Conservation (phyloP, 352 stramenopile genomes). For the Phytophthora pluvialis region DNA sequence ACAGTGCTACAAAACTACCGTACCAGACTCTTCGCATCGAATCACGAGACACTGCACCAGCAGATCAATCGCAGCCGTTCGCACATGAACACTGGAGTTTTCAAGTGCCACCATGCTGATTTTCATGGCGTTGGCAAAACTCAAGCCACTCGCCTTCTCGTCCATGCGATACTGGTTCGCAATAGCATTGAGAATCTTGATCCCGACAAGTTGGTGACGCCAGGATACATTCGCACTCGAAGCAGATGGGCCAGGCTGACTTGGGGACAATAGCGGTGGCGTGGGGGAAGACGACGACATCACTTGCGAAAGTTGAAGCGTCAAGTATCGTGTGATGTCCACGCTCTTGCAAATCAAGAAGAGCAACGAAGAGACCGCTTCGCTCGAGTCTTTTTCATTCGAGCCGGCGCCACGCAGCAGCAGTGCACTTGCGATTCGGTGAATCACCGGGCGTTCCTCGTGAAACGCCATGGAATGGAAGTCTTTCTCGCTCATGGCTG, state of each 20-base stretch:
- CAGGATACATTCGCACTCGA: slow-evolving; percentile 47
- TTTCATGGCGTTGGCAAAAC: slow-evolving; percentile 65
- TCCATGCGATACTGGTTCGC: slow-evolving; percentile 81
- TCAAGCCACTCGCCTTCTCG: slow-evolving; percentile 55
- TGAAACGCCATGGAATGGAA: slow-evolving; percentile 76
- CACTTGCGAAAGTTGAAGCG: slow-evolving; percentile 54
- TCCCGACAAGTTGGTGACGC: slow-evolving; percentile 74
- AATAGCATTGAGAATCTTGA: slow-evolving; percentile 83
- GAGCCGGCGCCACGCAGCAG: slow-evolving; percentile 60
- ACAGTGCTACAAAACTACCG: not conserved
- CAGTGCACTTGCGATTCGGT: slow-evolving; percentile 52
- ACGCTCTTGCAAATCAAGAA: slow-evolving; percentile 86
- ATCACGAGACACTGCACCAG: slow-evolving; percentile 78
- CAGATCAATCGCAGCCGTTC: slow-evolving; percentile 71
- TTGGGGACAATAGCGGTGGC: not conserved
- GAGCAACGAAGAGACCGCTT: slow-evolving; percentile 73
- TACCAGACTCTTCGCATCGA: slow-evolving; percentile 78
- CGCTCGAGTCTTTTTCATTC: slow-evolving; percentile 83
- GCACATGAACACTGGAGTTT: slow-evolving; percentile 81
- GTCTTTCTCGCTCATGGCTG: slow-evolving; percentile 57
- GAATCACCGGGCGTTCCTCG: slow-evolving; percentile 49
- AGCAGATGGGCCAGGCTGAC: not conserved
- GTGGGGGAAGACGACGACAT: slow-evolving; percentile 38
- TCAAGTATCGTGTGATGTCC: slow-evolving; percentile 70
- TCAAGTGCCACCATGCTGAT: slow-evolving; percentile 70